Conservation (phyloP, 305 asterid genomes). For the Nicotiana rustica region DNA sequence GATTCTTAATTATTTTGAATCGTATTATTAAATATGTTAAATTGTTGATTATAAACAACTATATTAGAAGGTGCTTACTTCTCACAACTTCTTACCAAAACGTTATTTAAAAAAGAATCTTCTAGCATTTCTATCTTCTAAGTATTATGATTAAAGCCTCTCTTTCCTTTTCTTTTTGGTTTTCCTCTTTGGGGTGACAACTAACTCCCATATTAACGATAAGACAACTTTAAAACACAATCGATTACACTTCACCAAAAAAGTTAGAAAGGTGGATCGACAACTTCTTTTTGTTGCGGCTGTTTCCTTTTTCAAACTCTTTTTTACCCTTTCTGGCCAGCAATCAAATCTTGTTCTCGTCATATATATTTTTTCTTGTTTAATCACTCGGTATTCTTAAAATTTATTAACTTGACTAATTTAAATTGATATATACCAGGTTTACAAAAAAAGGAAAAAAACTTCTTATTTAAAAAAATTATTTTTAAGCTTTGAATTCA, state of each 20-base stretch:
- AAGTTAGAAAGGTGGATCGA: constrained; percentile 7
- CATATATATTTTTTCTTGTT: not conserved
- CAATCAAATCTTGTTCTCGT: constrained; percentile 41
- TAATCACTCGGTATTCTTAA: no score
- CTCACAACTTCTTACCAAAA: no score
- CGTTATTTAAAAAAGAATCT: no score
- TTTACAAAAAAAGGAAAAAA: no score
- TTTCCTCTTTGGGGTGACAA: constrained; percentile 38
- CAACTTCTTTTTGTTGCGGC: constrained; percentile 30
- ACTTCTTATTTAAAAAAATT: no score
- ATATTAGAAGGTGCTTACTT: no score
- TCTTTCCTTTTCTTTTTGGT: not conserved
- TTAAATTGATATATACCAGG: no score
- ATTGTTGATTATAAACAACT: no score
- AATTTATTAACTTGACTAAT: no score
- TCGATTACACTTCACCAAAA: constrained; percentile 34
- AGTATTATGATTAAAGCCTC: constrained; percentile 41
- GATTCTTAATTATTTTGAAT: no score
- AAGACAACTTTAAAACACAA: constrained; percentile 43
- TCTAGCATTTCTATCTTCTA: not conserved
- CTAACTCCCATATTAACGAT: constrained; percentile 40
- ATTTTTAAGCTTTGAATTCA: no score
- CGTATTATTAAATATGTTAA: no score
- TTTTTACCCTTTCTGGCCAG: constrained; percentile 38
- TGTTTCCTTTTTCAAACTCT: not conserved